phyloP scores from a whole-genome alignment of 228 moss, liverwort and hornwort genomes.

The Sphagnum fallax region DNA sequence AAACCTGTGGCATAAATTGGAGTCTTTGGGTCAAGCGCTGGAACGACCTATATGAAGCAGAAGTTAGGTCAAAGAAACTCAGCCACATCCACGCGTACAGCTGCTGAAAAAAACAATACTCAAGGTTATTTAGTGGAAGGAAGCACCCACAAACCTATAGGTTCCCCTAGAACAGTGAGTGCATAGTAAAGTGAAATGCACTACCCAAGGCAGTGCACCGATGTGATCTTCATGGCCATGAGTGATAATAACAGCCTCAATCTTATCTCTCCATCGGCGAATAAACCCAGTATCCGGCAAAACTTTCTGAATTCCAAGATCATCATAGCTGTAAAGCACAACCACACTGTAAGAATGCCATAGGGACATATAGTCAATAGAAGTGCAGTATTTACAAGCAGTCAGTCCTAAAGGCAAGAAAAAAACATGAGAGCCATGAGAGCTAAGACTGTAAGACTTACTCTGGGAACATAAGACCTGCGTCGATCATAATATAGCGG shows the following conservation, averaged over 20 bases:
- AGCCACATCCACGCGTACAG: background rate
- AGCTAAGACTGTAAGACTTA: constrained; percentile 17
- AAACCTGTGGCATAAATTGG: constrained; percentile 98
- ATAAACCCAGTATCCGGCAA: constrained; percentile 88
- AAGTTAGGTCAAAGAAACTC: too few relatives aligned
- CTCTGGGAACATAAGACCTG: constrained; percentile 99
- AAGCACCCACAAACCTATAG: too few relatives aligned
- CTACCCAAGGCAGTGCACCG: constrained; percentile 97
- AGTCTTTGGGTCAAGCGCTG: constrained; percentile 89
- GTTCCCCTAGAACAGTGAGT: too few relatives aligned
- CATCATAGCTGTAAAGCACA: constrained; percentile 68
- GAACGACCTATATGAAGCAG: constrained; percentile 51
- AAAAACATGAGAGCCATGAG: background rate
- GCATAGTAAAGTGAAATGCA: background rate
- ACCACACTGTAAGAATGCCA: background rate
- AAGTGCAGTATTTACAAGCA: too few relatives aligned
- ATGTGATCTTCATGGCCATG: constrained; percentile 99
- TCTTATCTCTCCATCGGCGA: constrained; percentile 92
- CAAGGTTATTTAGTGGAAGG: too few relatives aligned
- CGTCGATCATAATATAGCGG: constrained; percentile 96
- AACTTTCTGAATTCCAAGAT: constrained; percentile 88
- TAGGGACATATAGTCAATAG: background rate
- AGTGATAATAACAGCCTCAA: constrained; percentile 95
- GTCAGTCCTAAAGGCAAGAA: too few relatives aligned
- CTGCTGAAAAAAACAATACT: too few relatives aligned